phyloP scores from a whole-genome alignment of 148 eudicot genomes.

The Dysphania ambrosioides region DNA sequence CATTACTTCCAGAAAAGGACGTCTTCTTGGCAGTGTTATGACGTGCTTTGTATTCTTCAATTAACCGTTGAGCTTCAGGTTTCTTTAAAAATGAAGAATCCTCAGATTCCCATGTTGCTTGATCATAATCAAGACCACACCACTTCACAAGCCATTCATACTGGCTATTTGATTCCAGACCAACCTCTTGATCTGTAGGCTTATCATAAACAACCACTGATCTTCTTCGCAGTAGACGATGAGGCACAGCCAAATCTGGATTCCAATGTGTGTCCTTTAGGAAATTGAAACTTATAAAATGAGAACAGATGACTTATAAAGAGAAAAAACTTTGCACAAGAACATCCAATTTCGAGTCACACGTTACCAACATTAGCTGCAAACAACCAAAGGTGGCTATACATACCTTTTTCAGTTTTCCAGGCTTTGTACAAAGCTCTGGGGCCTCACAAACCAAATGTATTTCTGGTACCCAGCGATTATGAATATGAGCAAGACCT shows the following conservation, averaged over 20 bases:
- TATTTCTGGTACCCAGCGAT: conserved; percentile 61
- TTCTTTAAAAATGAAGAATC: conserved; percentile 40
- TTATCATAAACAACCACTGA: conserved; percentile 29
- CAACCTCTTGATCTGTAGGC: conserved; percentile 22
- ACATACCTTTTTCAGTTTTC: conserved; percentile 37
- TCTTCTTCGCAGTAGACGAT: conserved; percentile 63
- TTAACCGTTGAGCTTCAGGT: conserved; percentile 41
- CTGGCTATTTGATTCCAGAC: conserved; percentile 24
- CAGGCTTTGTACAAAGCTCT: conserved; percentile 34
- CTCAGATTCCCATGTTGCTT: conserved; percentile 72
- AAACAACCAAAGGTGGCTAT: conserved; percentile 1
- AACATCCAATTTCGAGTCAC: background rate
- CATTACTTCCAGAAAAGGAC: conserved; percentile 6
- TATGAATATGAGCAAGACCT: conserved; percentile 83
- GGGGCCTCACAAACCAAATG: conserved; percentile 57
- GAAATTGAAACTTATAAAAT: conserved; percentile 9
- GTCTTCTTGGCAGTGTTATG: conserved; percentile 31
- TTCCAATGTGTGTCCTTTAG: conserved; percentile 50
- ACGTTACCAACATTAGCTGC: background rate
- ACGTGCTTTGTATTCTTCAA: conserved; percentile 41
- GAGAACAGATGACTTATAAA: background rate
- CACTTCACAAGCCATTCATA: conserved; percentile 86
- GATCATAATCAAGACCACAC: conserved; percentile 62
- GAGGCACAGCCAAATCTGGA: conserved; percentile 64
- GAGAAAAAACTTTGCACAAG: background rate